Base-by-base conservation (phyloP, 129 eudicot species). In the Calendula officinalis region DNA sequence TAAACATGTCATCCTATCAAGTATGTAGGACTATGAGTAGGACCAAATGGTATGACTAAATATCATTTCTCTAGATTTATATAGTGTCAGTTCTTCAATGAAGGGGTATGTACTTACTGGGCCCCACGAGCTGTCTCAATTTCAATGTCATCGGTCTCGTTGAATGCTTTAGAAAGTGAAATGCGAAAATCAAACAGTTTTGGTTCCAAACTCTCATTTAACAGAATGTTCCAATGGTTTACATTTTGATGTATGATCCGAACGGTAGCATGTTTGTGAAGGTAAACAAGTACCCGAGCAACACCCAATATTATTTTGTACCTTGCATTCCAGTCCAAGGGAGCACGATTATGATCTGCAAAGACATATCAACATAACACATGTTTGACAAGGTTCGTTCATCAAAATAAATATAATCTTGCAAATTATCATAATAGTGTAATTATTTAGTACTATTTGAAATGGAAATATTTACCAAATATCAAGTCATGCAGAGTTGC, bases 221-320 rank as follows among this genome's bases (percentile, higher is more conserved):
- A 16, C 8, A 60, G 65, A 60, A 60, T 60, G 13, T 40, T 39
- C 16, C 5, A 34, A 40, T 36, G 65, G 8, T 9, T 40, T 8
- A 60, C 35, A 39, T 15, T 15, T 15, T 14, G 22, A 60, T 60
- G 65, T 38, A 60, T 60, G 65, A 60, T 40, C 34, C 14, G 36
- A 16, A 39, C 8, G 37, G 48, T 35, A 17, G 65, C 36, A 40
- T 60, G 8, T 8, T 60, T 39, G 34, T 60, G 65, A 42, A 60
- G 65, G 49, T 60, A 60, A 39, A 16, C 13, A 42, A 60, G 65
- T 16, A 5, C 65, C 64, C 48, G 37, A 3, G 65, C 65, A 60
- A 60, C 65, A 39, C 65, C 49, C 38, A 60, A 35, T 60, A 60
- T 41, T 60, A 60, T 39, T 40, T 40, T 60, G 49, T 42, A 15